Conservation (phyloP, 345 rosid species). For the Microthlaspi erraticum region DNA sequence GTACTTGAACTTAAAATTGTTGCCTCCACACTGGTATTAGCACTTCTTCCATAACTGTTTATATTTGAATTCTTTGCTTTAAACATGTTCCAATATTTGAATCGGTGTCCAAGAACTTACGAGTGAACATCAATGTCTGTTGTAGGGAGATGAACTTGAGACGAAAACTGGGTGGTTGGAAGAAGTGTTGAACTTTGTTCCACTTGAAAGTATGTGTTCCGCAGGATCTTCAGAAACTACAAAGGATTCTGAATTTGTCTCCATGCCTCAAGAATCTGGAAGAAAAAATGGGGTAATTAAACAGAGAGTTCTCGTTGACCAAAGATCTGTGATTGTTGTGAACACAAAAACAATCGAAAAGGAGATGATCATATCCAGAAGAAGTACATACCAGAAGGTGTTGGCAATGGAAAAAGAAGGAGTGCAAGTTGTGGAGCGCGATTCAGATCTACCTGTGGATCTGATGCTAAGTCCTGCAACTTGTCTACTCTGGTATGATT, state of each 20-base stretch:
- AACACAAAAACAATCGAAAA: slow-evolving; percentile 76
- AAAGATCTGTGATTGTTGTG: slow-evolving; percentile 60
- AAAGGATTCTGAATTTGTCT: slow-evolving; percentile 46
- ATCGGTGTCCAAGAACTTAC: slow-evolving; percentile 8
- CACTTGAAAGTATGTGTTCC: slow-evolving; percentile 45
- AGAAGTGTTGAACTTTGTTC: slow-evolving; percentile 52
- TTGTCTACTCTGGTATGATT: slow-evolving; percentile 88
- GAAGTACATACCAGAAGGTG: slow-evolving; percentile 80
- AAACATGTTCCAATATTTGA: background rate
- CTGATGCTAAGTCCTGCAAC: slow-evolving; percentile 67
- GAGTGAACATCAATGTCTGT: slow-evolving; percentile 19
- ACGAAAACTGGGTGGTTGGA: slow-evolving; percentile 48
- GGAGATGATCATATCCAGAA: slow-evolving; percentile 86
- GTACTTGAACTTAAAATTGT: slow-evolving; percentile 21
- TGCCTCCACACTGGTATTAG: slow-evolving; percentile 7
- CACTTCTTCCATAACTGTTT: slow-evolving; percentile 11
- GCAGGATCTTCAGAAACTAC: slow-evolving; percentile 45
- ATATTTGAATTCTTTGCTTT: background rate
- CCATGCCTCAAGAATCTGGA: slow-evolving; percentile 47
- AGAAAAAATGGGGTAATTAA: slow-evolving; percentile 48
- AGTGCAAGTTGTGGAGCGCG: slow-evolving; percentile 86
- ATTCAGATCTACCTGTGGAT: slow-evolving; percentile 80
- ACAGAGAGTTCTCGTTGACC: slow-evolving; percentile 44
- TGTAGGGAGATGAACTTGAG: slow-evolving; percentile 50
- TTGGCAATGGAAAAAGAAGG: slow-evolving; percentile 87